These are phyloP conservation scores for Raphanus raphanistrum DNA, from an alignment of 345 rosid genomes.

Conservation along the genomic window DNA sequence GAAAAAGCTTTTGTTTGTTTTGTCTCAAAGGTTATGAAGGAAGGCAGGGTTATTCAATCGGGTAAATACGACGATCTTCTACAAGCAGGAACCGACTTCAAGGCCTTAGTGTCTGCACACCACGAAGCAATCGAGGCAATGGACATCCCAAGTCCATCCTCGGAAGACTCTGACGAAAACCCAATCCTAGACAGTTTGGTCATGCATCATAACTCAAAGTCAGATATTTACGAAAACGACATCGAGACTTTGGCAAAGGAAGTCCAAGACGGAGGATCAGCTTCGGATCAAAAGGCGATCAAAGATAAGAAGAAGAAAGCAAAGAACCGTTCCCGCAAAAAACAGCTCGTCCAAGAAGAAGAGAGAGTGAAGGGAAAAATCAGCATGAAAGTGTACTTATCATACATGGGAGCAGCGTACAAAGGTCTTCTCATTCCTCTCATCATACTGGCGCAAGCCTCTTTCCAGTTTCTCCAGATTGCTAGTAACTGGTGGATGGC, in stretches of 20 bases:
- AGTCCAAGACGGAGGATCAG: slow-evolving; percentile 74
- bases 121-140: slow-evolving; percentile 97
- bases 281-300: slow-evolving; percentile 75
- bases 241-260: slow-evolving; percentile 80
- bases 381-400: slow-evolving; percentile 94
- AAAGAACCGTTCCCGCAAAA: slow-evolving; percentile 73
- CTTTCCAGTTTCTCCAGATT: slow-evolving; percentile 97
- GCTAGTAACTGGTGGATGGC: slow-evolving; percentile 99
- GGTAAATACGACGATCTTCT: slow-evolving; percentile 97
- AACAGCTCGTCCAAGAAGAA: slow-evolving; percentile 98
- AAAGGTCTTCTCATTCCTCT: slow-evolving; percentile 88
- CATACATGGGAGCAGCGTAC: slow-evolving; percentile 98
- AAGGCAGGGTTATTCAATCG: slow-evolving; percentile 88
- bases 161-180: slow-evolving; percentile 88
- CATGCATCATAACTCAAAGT: slow-evolving; percentile 48
- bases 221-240: slow-evolving; percentile 54
- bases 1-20: slow-evolving; percentile 5
- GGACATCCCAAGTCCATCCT: slow-evolving; percentile 83
- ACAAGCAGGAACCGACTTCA: slow-evolving; percentile 97
- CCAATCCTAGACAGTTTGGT: slow-evolving; percentile 43
- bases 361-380: slow-evolving; percentile 96
- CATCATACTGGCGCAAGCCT: slow-evolving; percentile 78
- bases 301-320: slow-evolving; percentile 75
- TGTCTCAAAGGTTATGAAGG: slow-evolving; percentile 81
- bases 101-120: slow-evolving; percentile 90